Evolutionary conservation across 495 filamentous ascomycete genomes (phyloP).

Genomic region (Clohesyomyces aquaticus): DNA sequence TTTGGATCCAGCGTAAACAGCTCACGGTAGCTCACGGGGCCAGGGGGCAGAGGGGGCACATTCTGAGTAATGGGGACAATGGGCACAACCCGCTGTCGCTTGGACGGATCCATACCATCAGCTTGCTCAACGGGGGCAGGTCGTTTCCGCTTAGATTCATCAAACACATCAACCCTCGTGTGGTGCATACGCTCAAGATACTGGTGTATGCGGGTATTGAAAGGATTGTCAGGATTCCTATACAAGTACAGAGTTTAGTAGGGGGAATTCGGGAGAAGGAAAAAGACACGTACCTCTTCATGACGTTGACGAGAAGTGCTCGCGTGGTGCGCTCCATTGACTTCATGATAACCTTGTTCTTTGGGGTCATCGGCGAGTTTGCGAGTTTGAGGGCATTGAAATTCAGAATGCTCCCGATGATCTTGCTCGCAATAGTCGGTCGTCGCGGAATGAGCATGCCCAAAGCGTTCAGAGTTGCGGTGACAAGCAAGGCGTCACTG

Average conservation of each 20-base stretch:
- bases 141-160: constrained; percentile 78
- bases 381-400: constrained; percentile 88
- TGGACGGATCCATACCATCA: constrained; percentile 69
- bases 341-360: constrained; percentile 76
- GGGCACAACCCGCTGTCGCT: constrained; percentile 70
- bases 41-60: constrained; percentile 68
- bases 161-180: constrained; percentile 71
- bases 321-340: constrained; percentile 93
- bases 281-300: constrained; percentile 63
- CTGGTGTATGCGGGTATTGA: constrained; percentile 74
- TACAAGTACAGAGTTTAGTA: constrained; percentile 3
- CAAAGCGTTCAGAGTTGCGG: constrained; percentile 88
- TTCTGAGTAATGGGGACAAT: constrained; percentile 49
- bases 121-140: constrained; percentile 65
- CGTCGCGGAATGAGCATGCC: constrained; percentile 78
- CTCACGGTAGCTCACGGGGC: constrained; percentile 74
- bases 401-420: constrained; percentile 79
- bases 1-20: constrained; percentile 84
- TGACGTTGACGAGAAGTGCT: constrained; percentile 76
- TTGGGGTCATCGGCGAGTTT: constrained; percentile 74
- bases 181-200: constrained; percentile 79
- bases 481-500: constrained; percentile 87
- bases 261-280: background rate
- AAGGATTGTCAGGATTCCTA: constrained; percentile 73
- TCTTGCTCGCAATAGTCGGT: constrained; percentile 78